These are phyloP conservation scores for Fonsecaea monophora DNA, from an alignment of 2,329 filamentous ascomycete genomes.

Conservation along the genomic window DNA sequence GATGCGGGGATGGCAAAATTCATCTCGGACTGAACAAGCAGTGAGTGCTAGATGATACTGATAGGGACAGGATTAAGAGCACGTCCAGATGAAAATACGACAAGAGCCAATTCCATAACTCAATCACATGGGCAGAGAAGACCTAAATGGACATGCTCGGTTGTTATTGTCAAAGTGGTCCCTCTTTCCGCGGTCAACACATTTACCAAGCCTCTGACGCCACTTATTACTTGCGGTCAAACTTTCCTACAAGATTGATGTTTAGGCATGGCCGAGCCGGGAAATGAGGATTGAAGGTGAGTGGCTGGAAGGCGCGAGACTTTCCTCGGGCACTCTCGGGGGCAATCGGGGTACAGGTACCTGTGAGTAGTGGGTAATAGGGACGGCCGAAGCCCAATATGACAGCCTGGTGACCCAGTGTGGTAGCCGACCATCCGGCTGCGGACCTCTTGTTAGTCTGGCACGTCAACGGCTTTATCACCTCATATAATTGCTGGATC, in stretches of 20 bases:
- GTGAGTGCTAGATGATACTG: constrained; percentile 1
- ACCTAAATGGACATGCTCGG: constrained; percentile 1
- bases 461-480: background rate
- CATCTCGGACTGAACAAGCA: constrained; percentile 21
- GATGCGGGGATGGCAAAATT: constrained; percentile 19
- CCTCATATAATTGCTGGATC: constrained; percentile 3
- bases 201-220: background rate
- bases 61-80: constrained; percentile 8
- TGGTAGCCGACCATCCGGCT: background rate
- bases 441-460: background rate
- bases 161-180: constrained; percentile 1
- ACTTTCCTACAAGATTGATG: background rate
- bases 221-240: background rate
- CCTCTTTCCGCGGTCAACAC: background rate
- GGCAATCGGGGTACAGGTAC: background rate
- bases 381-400: background rate
- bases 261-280: background rate
- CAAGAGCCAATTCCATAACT: background rate
- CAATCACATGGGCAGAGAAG: background rate
- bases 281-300: background rate
- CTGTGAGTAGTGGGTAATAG: background rate
- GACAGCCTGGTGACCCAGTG: background rate
- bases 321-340: constrained; percentile 1
- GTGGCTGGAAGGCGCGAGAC: background rate
- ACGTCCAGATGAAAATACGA: background rate